These are phyloP conservation scores for Eucalyptus rudis DNA, from an alignment of 345 rosid genomes.

Conservation along the genomic window DNA sequence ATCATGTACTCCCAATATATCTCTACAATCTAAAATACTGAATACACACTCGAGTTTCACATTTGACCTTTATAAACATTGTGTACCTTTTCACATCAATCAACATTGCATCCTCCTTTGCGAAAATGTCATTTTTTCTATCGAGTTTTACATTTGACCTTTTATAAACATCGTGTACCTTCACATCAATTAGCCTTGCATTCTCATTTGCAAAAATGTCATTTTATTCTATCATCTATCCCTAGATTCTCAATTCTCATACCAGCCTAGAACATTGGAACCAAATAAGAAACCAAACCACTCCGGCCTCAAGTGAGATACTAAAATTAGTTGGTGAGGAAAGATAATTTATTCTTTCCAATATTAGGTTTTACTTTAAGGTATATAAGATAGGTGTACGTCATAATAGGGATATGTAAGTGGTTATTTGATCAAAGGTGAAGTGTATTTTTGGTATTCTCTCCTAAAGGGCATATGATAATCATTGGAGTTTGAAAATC, in stretches of 20 bases:
- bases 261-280: neutral
- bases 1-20: fast-evolving
- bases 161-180: neutral
- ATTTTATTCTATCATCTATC: neutral
- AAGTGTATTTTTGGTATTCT: neutral
- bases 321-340: neutral
- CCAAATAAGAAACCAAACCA: neutral
- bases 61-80: neutral
- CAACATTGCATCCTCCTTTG: neutral
- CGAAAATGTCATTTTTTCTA: neutral
- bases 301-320: neutral
- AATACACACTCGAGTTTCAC: fast-evolving
- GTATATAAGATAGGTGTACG: neutral
- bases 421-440: neutral
- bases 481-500: neutral
- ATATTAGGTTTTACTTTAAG: neutral
- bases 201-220: neutral
- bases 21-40: neutral
- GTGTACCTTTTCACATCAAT: neutral
- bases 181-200: neutral
- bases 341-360: neutral
- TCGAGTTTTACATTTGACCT: neutral
- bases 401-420: neutral
- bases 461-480: neutral
- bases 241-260: neutral